phyloP scores from a whole-genome alignment of 208 protist genomes.

The Crithidia expoeki region DNA sequence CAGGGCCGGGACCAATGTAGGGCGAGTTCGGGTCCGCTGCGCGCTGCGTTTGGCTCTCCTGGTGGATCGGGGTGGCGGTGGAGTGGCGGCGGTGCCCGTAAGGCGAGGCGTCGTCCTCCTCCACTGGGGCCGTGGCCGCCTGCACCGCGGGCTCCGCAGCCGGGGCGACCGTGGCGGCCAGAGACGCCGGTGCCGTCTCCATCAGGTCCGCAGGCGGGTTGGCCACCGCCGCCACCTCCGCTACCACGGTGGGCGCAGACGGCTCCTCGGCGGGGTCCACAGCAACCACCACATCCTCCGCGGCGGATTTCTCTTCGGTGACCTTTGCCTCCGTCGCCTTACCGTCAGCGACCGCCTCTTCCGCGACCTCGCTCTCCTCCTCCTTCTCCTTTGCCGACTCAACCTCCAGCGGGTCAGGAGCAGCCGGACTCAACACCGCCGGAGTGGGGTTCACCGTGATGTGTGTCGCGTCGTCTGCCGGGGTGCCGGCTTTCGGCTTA shows the following conservation, averaged over 20 bases:
- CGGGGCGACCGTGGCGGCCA: not conserved
- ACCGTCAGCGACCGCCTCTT: conserved; percentile 8
- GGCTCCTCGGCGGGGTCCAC: conserved; percentile 18
- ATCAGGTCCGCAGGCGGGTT: not conserved
- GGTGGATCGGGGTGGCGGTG: conserved; percentile 5
- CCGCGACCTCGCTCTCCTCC: not conserved
- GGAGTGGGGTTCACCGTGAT: not conserved
- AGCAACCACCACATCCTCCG: not conserved
- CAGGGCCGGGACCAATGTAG: conserved; percentile 43
- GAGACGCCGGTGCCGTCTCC: not conserved
- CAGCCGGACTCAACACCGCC: not conserved
- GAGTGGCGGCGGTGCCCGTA: not conserved
- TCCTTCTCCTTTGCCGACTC: conserved; percentile 8
- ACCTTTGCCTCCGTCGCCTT: not conserved
- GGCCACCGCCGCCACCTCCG: conserved; percentile 3
- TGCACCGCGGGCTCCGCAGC: not conserved
- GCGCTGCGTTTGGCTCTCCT: conserved; percentile 21
- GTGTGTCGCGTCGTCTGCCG: not conserved
- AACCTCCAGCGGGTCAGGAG: not conserved
- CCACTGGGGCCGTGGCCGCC: conserved; percentile 12
- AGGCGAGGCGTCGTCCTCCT: not conserved
- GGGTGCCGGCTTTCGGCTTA: not conserved
- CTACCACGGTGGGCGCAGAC: not conserved
- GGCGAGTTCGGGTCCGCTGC: conserved; percentile 13
- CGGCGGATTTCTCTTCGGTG: not conserved